A percentile compares a stretch with the other conserved stretches of the same genome.
phyloP scores from a whole-genome alignment of 2,329 filamentous ascomycete species.

The Fusarium acutatum region DNA sequence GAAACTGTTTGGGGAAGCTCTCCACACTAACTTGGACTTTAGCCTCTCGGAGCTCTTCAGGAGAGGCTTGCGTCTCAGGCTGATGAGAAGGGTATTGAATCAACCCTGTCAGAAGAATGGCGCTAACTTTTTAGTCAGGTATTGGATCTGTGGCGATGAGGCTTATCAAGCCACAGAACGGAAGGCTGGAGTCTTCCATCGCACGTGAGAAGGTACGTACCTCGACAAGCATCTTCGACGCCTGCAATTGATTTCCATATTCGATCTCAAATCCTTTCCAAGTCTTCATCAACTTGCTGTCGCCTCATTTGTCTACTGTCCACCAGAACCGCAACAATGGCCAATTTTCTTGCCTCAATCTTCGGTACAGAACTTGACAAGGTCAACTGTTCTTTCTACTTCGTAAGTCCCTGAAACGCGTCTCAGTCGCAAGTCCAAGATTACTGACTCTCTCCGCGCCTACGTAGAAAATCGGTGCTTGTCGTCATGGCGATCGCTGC shows the following conservation, averaged over 20 bases:
- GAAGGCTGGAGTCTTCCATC: conserved; percentile 24
- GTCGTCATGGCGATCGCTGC: conserved; percentile 97
- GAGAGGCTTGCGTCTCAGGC: conserved; percentile 26
- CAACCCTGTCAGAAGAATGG: not conserved
- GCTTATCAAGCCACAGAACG: conserved; percentile 22
- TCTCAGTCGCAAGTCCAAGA: conserved; percentile 8
- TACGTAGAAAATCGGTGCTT: conserved; percentile 95
- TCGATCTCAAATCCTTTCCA: conserved; percentile 34
- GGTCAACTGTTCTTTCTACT: conserved; percentile 99
- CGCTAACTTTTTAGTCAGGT: not conserved
- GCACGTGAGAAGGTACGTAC: conserved; percentile 43
- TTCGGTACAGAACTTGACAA: conserved; percentile 99
- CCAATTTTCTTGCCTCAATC: conserved; percentile 98
- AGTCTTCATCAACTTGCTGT: conserved; percentile 21
- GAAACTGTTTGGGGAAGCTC: conserved; percentile 29
- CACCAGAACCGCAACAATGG: conserved; percentile 65
- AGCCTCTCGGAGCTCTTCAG: conserved; percentile 15
- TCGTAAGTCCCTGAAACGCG: conserved; percentile 46
- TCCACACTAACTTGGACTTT: conserved; percentile 6
- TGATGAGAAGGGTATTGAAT: not conserved
- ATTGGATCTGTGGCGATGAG: conserved; percentile 4
- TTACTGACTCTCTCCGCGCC: conserved; percentile 27
- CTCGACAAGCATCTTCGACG: conserved; percentile 27
- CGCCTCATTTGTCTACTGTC: not conserved
- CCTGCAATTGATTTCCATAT: not conserved